A percentile compares a stretch with the other conserved stretches of the same genome.
phyloP scores from a whole-genome alignment of 2,329 filamentous ascomycete genomes.

The Thielaviopsis musarum region DNA sequence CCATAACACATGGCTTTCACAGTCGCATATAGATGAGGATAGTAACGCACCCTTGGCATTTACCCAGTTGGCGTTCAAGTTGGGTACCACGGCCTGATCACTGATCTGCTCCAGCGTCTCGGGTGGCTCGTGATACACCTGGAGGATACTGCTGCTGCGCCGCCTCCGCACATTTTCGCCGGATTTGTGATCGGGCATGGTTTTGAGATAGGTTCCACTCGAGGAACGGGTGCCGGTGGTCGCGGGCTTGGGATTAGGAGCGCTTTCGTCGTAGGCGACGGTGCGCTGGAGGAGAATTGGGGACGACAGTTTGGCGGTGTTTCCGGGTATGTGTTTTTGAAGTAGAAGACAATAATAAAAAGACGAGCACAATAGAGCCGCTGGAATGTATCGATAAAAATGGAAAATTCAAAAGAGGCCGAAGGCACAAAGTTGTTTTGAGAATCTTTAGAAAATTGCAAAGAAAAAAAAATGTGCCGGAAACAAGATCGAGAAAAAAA shows the following conservation, averaged over 20 bases:
- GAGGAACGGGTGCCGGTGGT: constrained; percentile 1
- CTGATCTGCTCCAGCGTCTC: constrained; percentile 96
- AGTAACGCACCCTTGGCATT: constrained; percentile 71
- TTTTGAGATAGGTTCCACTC: constrained; percentile 37
- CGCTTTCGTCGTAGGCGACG: constrained; percentile 79
- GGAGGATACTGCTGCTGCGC: constrained; percentile 83
- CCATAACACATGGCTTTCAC: constrained; percentile 12
- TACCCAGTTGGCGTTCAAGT: constrained; percentile 96
- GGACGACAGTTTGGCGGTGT: constrained; percentile 94
- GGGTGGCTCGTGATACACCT: constrained; percentile 88
- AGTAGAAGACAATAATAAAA: too few species aligned
- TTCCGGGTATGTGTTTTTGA: constrained; percentile 18
- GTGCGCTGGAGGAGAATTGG: constrained; percentile 72
- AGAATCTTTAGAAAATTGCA: too few species aligned
- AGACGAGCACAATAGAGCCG: too few species aligned
- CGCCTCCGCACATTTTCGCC: constrained; percentile 57
- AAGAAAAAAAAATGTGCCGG: too few species aligned
- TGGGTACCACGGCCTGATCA: constrained; percentile 86
- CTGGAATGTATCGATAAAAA: too few species aligned
- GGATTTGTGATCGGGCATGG: constrained; percentile 38
- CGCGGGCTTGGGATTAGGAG: constrained; percentile 36
- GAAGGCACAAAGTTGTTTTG: too few species aligned
- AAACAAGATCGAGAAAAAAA: too few species aligned
- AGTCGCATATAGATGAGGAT: neutral
- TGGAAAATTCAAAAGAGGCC: too few species aligned